Percentiles rank a stretch among this genome's conserved stretches.
Conservation (phyloP, 257 asterid genomes). For the Linaria vulgaris region DNA sequence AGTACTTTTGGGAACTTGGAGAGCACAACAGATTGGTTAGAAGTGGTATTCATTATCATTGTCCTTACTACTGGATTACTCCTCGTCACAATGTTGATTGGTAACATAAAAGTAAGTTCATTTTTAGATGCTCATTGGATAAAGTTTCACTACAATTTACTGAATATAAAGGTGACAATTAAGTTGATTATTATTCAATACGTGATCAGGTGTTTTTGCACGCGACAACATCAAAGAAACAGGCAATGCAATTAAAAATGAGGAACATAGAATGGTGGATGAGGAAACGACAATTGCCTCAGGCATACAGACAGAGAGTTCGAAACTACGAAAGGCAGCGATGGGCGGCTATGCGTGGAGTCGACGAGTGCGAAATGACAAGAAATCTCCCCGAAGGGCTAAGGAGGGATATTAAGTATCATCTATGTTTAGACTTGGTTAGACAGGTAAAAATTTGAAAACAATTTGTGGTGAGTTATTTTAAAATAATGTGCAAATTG, state of each 20-base stretch:
- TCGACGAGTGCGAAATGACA: conserved; percentile 86
- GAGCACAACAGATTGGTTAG: conserved; percentile 97
- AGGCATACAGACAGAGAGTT: conserved; percentile 62
- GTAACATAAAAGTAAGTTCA: conserved; percentile 80
- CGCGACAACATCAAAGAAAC: conserved; percentile 96
- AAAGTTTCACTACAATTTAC: too few species aligned
- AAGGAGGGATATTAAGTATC: conserved; percentile 87
- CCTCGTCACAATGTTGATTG: conserved; percentile 94
- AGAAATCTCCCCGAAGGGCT: conserved; percentile 90
- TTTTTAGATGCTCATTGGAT: too few species aligned
- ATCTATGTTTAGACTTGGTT: conserved; percentile 88
- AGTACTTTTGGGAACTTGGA: conserved; percentile 97
- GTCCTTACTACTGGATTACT: conserved; percentile 89
- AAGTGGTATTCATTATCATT: conserved; percentile 79
- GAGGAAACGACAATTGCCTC: conserved; percentile 77
- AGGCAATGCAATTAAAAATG: conserved; percentile 95
- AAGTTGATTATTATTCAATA: too few species aligned
- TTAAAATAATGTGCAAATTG: background rate
- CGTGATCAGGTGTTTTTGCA: conserved; percentile 73
- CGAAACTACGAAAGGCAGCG: conserved; percentile 84
- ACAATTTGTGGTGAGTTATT: background rate
- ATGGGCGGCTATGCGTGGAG: conserved; percentile 99
- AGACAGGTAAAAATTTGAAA: conserved; percentile 50
- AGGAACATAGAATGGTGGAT: conserved; percentile 99
- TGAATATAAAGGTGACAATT: too few species aligned